Evolutionary conservation across 768 basidiomycete species (phyloP).

Genomic region (Lactifluus pinguis): DNA sequence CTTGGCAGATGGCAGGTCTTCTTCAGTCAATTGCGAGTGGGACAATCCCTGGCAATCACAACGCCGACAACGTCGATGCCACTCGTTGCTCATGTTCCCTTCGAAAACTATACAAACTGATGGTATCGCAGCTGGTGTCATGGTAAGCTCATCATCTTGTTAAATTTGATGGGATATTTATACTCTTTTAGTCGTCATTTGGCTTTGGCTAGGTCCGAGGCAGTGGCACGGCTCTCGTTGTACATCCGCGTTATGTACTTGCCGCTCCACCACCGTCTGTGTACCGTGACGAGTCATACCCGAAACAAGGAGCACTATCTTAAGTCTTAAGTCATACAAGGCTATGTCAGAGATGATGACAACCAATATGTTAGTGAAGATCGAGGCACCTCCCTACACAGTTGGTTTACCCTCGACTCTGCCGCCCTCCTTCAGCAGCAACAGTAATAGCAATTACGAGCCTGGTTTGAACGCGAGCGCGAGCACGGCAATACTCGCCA

Average conservation of each 20-base stretch:
- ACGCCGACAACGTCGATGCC: conserved; percentile 96
- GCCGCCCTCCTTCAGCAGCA: too few species aligned
- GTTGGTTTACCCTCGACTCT: too few species aligned
- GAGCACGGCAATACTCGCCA: too few species aligned
- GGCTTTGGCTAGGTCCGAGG: too few species aligned
- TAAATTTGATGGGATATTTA: conserved; percentile 3
- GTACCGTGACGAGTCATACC: conserved; percentile 76
- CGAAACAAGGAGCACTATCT: conserved; percentile 59
- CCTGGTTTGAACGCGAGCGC: too few species aligned
- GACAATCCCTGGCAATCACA: conserved; percentile 90
- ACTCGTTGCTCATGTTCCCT: conserved; percentile 91
- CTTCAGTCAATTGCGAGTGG: conserved; percentile 79
- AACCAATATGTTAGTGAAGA: conserved; percentile 83
- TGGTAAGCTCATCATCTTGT: conserved; percentile 40
- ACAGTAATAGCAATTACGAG: too few species aligned
- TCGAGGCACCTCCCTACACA: conserved; percentile 84
- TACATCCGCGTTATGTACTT: conserved; percentile 88
- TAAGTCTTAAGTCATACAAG: conserved; percentile 75
- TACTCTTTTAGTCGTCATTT: conserved; percentile 62
- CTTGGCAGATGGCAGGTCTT: conserved; percentile 93
- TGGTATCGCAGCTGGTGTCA: conserved; percentile 77
- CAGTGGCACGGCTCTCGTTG: conserved; percentile 85
- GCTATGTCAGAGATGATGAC: conserved; percentile 96
- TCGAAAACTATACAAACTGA: conserved; percentile 95
- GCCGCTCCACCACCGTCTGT: conserved; percentile 70